Percentiles rank a stretch among this genome's conserved stretches.
Conservation (phyloP, 495 filamentous ascomycete genomes). For the Neurospora sp. region DNA sequence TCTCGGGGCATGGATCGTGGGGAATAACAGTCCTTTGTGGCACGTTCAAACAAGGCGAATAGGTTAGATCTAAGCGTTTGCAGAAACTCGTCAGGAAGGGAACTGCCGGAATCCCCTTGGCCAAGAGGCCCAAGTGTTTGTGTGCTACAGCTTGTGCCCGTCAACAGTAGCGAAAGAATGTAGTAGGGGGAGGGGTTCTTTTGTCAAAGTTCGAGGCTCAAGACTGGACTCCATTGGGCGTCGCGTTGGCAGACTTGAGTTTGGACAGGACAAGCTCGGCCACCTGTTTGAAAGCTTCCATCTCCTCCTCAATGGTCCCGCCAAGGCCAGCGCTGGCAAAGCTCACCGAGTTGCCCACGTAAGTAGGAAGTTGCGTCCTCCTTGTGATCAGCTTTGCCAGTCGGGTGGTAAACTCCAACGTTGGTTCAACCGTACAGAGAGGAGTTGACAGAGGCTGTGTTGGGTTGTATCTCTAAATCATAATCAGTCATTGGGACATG, state of each 20-base stretch:
- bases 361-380: conserved; percentile 58
- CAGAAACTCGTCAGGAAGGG: background rate
- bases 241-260: conserved; percentile 19
- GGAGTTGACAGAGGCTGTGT: conserved; percentile 63
- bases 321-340: conserved; percentile 58
- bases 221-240: conserved; percentile 3
- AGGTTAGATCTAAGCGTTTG: background rate
- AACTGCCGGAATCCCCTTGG: background rate
- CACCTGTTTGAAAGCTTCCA: conserved; percentile 71
- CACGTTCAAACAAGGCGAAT: background rate
- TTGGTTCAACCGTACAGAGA: conserved; percentile 62
- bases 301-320: conserved; percentile 81
- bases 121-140: background rate
- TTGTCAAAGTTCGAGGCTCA: background rate
- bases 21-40: background rate
- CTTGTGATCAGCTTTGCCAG: conserved; percentile 73
- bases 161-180: background rate
- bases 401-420: conserved; percentile 75
- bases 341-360: conserved; percentile 72
- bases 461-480: conserved; percentile 41
- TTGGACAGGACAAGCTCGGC: conserved; percentile 57
- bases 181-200: background rate
- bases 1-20: background rate
- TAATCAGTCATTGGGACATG: background rate
- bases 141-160: background rate